Evolutionary conservation across 176 grass and related monocot species (phyloP).

Genomic region (Avena atlantica): DNA sequence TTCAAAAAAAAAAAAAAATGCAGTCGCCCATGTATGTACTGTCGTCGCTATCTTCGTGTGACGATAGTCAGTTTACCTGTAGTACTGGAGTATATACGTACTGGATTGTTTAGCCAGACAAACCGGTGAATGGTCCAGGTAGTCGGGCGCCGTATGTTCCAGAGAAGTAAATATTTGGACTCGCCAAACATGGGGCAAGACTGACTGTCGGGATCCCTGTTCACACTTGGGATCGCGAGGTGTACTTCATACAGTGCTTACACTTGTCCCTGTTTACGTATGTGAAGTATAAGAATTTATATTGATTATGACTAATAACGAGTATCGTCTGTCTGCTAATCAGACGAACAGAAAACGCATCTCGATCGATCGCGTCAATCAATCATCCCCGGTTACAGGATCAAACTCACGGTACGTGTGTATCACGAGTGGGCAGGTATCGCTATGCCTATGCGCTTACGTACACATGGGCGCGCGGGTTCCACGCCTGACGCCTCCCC

Average conservation of each 20-base stretch:
- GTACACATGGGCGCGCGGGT: too few species aligned
- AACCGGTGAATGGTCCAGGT: background rate
- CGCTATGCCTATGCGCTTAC: too few species aligned
- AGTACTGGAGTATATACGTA: too few species aligned
- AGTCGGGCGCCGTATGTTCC: background rate
- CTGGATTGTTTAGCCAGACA: background rate
- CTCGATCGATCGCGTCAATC: background rate
- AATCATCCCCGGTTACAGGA: background rate
- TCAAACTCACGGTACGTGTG: background rate
- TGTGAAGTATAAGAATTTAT: too few species aligned
- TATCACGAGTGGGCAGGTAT: background rate
- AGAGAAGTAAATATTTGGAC: background rate
- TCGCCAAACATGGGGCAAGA: background rate
- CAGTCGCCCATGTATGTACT: background rate
- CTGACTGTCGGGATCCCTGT: background rate
- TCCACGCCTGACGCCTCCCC: too few species aligned
- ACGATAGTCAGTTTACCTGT: background rate
- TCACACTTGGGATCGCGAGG: background rate
- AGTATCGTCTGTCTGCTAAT: background rate
- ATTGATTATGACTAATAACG: too few species aligned
- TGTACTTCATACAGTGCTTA: background rate
- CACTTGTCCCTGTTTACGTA: too few species aligned
- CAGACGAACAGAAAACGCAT: background rate
- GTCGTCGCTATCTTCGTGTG: background rate
- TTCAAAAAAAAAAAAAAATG: too few species aligned